phyloP scores from a whole-genome alignment of 495 filamentous ascomycete species.

The Xylona heveae region DNA sequence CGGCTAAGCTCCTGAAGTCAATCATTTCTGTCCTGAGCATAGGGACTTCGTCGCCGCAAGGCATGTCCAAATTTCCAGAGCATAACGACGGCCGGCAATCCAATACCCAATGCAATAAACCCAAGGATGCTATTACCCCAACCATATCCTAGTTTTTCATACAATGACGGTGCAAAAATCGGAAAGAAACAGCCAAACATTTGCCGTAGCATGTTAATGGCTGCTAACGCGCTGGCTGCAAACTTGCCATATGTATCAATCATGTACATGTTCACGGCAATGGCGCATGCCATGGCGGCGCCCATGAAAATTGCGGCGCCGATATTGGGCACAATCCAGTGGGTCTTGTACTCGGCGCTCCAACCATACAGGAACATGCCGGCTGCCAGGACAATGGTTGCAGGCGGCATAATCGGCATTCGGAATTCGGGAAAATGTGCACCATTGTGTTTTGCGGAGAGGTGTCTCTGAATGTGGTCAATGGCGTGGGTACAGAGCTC shows the following conservation, averaged over 20 bases:
- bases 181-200: slow-evolving; percentile 34
- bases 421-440: slow-evolving; percentile 36
- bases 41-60: too few species aligned
- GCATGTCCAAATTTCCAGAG: too few species aligned
- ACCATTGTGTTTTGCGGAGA: slow-evolving; percentile 19
- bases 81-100: too few species aligned
- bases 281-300: too few species aligned
- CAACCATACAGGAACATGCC: slow-evolving; percentile 47
- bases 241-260: slow-evolving; percentile 35
- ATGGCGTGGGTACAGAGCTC: background rate
- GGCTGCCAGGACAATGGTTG: slow-evolving; percentile 28
- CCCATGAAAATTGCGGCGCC: slow-evolving; percentile 30
- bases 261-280: slow-evolving; percentile 33
- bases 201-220: slow-evolving; percentile 28
- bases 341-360: slow-evolving; percentile 23
- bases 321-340: slow-evolving; percentile 27
- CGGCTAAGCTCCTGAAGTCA: too few species aligned
- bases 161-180: slow-evolving; percentile 30
- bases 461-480: background rate
- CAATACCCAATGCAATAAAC: slow-evolving; percentile 29
- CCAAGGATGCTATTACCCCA: slow-evolving; percentile 37
- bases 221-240: slow-evolving; percentile 36
- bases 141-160: slow-evolving; percentile 27
- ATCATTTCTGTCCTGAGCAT: too few species aligned
- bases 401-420: slow-evolving; percentile 34